A percentile compares a stretch with the other conserved stretches of the same genome.
Evolutionary conservation across 2,329 filamentous ascomycete species (phyloP).

Genomic region (Monilinia laxa): DNA sequence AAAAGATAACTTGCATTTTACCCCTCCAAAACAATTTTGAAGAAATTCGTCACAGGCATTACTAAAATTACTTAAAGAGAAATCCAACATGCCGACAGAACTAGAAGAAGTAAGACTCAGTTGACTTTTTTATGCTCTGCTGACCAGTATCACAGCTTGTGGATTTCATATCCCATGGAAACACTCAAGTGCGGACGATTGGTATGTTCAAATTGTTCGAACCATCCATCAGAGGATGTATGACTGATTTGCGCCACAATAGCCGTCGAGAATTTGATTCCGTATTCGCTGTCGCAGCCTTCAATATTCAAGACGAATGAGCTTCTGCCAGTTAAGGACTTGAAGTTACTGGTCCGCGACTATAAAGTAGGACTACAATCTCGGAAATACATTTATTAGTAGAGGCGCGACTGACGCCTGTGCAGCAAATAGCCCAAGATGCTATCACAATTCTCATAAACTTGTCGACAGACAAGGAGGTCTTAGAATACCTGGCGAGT

Average conservation of each 20-base stretch:
- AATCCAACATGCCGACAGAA: constrained; percentile 64
- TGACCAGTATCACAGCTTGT: constrained; percentile 62
- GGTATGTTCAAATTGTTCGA: constrained; percentile 48
- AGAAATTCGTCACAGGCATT: constrained; percentile 11
- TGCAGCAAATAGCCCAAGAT: constrained; percentile 85
- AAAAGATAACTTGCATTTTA: constrained; percentile 9
- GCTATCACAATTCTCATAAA: constrained; percentile 89
- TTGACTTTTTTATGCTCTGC: background rate
- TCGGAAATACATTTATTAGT: background rate
- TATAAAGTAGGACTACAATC: constrained; percentile 62
- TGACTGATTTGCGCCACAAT: constrained; percentile 30
- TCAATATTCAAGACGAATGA: constrained; percentile 80
- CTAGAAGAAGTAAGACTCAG: constrained; percentile 64
- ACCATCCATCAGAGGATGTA: background rate
- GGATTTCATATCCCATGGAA: constrained; percentile 88
- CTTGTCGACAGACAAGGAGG: constrained; percentile 71
- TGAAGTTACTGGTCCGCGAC: constrained; percentile 84
- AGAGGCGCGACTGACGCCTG: constrained; percentile 25
- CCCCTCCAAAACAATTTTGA: constrained; percentile 22
- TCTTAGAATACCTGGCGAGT: constrained; percentile 69
- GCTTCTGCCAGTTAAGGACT: constrained; percentile 75
- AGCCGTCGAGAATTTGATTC: constrained; percentile 84
- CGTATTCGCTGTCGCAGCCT: constrained; percentile 72
- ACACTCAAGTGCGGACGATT: constrained; percentile 83
- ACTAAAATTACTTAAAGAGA: constrained; percentile 12